Evolutionary conservation across 768 basidiomycete species (phyloP), one percentile per base, ranked within the genome.

Genomic region (Boletus reticulatus): DNA sequence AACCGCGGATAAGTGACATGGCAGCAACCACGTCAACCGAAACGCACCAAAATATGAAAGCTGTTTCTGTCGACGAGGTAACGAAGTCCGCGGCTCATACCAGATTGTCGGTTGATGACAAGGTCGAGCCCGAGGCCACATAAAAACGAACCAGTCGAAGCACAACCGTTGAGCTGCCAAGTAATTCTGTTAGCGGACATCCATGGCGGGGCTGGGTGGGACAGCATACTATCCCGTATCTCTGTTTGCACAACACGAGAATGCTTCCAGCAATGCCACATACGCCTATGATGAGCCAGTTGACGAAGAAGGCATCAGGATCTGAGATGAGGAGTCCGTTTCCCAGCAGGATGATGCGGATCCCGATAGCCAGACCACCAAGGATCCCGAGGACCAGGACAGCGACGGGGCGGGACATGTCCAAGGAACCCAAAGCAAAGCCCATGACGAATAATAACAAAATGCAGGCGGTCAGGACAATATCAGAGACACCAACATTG

Each of bases 111-210:
- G 56, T 85, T 76, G 48, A 85, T 50, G 45, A 78, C 65, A 5
- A 88, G 73, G 67, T 88, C 87, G 12, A 81, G 62, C 20, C 78
- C 85, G 10, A 88, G 75, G 29, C 65, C 77, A 14, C 75, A 71
- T 24, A 88, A 68, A 66, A 88, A 88, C 10, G 85, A 80, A 32
- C 87, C 87, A 20, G 75, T 69, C 1, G 84, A 81, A n/a, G 84
- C 76, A 50, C 80, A 83, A 37, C 77, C 74, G 43, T 76, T 69
- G 51, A 77, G 62, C 78, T 82, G 59, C 32, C 56, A 43, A 48
- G 20, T 4, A 31, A 48, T 41, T 19, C n/a, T 11, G 29, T 66
- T 17, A 66, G 52, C 39, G 39, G 9, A 8, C 31, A 32, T 44
- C 1, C 41, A 42, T 16, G 38, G 42, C 3, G 5, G n/a, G 20